Base-by-base conservation (phyloP, 352 stramenopile species). In the Phytophthora brassicae region DNA sequence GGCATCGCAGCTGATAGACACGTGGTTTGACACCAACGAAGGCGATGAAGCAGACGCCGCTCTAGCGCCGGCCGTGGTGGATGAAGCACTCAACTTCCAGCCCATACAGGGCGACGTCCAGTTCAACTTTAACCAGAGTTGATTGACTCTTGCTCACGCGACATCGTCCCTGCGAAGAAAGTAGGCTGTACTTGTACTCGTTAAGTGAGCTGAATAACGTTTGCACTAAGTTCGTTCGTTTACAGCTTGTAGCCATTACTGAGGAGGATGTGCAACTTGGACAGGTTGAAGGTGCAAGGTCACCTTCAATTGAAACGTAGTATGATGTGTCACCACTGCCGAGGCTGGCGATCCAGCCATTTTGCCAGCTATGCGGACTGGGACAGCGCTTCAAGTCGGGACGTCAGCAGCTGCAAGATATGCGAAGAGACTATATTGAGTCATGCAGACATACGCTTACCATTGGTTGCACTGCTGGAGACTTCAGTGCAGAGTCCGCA, bases 1-100 rank as follows among this genome's bases (percentile, higher is more conserved):
- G 46, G 83, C 86, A 33, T 77, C 75, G 54, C 81, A 90, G 49
- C 51, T 95, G 49, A 87, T 95, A 73, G 86, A 95, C 56, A 87
- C 77, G 66, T 95, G 79, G 80, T 95, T 95, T 53, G 73, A 88
- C 29, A n/a, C n/a, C n/a, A 66, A 75, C 48, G 77, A 74, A 12
- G 77, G 84, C 19, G 79, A 90, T 24, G 70, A 71, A 20, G 59
- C 57, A 6, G 76, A 87, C 49, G 53, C 55, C 9, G 52, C 65
- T 16, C 49, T 88, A 13, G 83, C 72, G 9, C 84, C 84, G 3
- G 72, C 74, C 3, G 75, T 91, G 20, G 71, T 89, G 26, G 57
- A 74, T 20, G 69, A 77, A 41, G 68, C 73, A 11, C 64, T 94
- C 44, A 84, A 60, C 53, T 94, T 94, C 64, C 81, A 92, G 68